Base-by-base conservation (phyloP, 768 basidiomycete species). In the Phaeotremella fagi region DNA sequence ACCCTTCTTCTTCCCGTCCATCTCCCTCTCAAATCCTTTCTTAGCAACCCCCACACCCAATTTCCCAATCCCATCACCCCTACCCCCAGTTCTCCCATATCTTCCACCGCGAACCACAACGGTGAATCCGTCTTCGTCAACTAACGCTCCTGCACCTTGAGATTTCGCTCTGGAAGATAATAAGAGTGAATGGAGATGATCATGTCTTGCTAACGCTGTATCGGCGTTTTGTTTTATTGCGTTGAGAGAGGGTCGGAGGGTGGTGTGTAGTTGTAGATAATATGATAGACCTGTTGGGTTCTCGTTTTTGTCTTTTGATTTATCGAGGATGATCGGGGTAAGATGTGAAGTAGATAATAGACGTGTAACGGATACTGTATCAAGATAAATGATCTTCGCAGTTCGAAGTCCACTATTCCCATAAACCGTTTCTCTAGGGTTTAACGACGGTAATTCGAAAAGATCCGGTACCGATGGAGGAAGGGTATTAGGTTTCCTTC, bases 101-200 rank as follows among this genome's bases (percentile, higher is more conserved):
- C 86, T 85, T 12, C 91, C 91, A 3, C 90, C 88, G 31, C 91
- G 80, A n/a, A 85, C 87, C 29, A 97, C 91, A 12, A 97, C 81
- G 11, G 90, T 94, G 72, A 94, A 97, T 2, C 91, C 91, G 57
- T 97, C 91, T 55, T 87, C 90, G 71, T 97, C 91, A 37, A 94
- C 87, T 51, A 94, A 79, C 4, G 87, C 89, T 65, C 90, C 89
- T 20, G 88, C 88, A 69, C 88, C 70, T 15, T 52, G 46, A n/a
- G 50, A 46, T 35, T 67, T 69, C 4, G 69, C 63, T 11, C 65
- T 43, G 0, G 59, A 57, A 2, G 59, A 56, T 9, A 66, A 52
- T 16, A 69, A 45, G 18, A 68, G 36, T 25, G 82, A 81, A 35
- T 81, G 76, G 53, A 85, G 80, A 68, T 83, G 83, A 65, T 94